These are phyloP conservation scores for Flaveria sonorensis DNA, from an alignment of 129 eudicot species.

Conservation along the genomic window DNA sequence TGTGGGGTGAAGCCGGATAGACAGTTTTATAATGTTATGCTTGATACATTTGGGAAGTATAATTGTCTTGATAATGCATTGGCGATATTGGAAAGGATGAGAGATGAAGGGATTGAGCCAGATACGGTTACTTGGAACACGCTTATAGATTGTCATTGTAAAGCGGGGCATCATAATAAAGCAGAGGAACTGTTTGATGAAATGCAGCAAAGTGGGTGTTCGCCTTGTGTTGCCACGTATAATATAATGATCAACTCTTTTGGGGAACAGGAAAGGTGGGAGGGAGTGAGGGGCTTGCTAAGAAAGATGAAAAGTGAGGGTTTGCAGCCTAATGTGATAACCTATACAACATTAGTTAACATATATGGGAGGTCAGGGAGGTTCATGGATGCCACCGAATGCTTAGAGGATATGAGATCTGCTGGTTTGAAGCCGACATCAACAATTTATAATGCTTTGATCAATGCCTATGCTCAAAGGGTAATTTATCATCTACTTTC, in stretches of 20 bases:
- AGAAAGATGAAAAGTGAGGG: slow-evolving; percentile 87
- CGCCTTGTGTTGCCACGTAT: slow-evolving; percentile 77
- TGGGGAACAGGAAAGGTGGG: slow-evolving; percentile 93
- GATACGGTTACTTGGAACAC: slow-evolving; percentile 96
- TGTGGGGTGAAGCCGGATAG: slow-evolving; percentile 80
- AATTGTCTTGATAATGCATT: slow-evolving; percentile 89
- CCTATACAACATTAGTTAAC: slow-evolving; percentile 82
- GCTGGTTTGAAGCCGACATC: slow-evolving; percentile 84
- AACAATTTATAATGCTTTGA: slow-evolving; percentile 95
- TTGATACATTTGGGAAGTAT: slow-evolving; percentile 93
- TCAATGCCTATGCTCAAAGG: slow-evolving; percentile 96
- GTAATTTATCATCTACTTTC: slow-evolving; percentile 42
- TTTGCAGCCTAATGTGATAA: slow-evolving; percentile 74
- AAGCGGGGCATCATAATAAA: slow-evolving; percentile 63
- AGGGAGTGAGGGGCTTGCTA: slow-evolving; percentile 64
- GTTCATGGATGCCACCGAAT: slow-evolving; percentile 83
- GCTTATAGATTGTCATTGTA: slow-evolving; percentile 81
- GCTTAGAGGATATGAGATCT: slow-evolving; percentile 90
- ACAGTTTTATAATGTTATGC: slow-evolving; percentile 86
- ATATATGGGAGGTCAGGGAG: slow-evolving; percentile 85
- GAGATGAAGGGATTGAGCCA: slow-evolving; percentile 76
- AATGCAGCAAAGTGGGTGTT: slow-evolving; percentile 78
- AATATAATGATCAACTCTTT: slow-evolving; percentile 87
- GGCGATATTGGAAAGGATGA: slow-evolving; percentile 76
- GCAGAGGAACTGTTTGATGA: slow-evolving; percentile 76